Evolutionary conservation across 331 rosid species (phyloP), one percentile per base, ranked within the genome.

Genomic region (Prunus yedoensis): DNA sequence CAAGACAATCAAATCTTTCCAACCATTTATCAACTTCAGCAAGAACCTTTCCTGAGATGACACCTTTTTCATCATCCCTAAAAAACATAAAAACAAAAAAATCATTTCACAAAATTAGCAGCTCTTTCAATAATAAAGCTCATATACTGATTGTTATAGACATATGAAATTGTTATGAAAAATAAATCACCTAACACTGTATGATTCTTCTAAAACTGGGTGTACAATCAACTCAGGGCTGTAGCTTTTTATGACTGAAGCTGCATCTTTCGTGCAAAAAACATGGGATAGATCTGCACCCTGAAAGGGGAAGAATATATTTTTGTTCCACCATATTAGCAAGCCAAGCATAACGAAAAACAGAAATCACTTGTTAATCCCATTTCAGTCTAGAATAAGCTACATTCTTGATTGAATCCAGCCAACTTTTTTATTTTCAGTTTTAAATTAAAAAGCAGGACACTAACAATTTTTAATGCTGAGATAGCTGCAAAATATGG

Each of bases 231-330:
- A 80, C 90, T 93, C 98, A 38, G 98, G 97, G 76, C 98, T 89
- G 80, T 93, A 93, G 80, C 97, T 83, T 85, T 91, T 93, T 74
- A 93, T 93, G 66, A 93, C 90, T 32, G 90, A 80, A 83, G 97
- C 97, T 63, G 96, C 97, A 80, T 89, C 98, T 87, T 82, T 93
- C 52, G 98, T 89, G 79, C 98, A 93, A 81, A 93, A 91, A 73
- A 93, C 97, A 85, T 93, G 97, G 50, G 98, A 93, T 84, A 93
- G 83, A 80, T 93, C 98, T 20, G 98, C 97, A 83, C 98, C 98
- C 97, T 93, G 88, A n/a, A 68, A 74, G 47, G 32, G 47, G 56
- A 68, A 66, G 72, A 71, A 58, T 28, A 52, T 69, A 59, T 49
- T 51, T 38, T 15, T 66, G 62, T 74, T 61, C 63, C 69, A 77